These are phyloP conservation scores for Pleurotus citrinopileatus DNA, from an alignment of 768 basidiomycete genomes.

Conservation along the genomic window DNA sequence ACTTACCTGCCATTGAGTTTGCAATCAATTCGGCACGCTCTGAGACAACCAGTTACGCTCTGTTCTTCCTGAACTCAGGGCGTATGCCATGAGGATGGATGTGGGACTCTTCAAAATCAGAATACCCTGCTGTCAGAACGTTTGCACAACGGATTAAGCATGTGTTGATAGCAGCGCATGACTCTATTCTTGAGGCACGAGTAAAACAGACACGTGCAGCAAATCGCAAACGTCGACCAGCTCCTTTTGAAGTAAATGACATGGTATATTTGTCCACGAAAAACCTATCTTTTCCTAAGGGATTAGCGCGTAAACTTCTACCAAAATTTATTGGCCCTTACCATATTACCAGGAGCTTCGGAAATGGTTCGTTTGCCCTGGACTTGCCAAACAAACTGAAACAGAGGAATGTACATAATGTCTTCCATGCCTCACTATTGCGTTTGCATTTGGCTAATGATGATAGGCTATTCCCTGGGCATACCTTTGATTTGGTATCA, in stretches of 20 bases:
- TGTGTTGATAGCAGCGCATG: conserved; percentile 25
- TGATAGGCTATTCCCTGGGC: conserved; percentile 24
- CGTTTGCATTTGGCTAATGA: conserved; percentile 25
- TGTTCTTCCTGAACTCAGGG: conserved; percentile 28
- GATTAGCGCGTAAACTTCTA: conserved; percentile 30
- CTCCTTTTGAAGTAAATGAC: conserved; percentile 7
- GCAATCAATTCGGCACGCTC: conserved; percentile 31
- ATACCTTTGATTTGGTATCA: conserved; percentile 15
- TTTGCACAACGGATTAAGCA: conserved; percentile 19
- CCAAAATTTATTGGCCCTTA: conserved; percentile 24
- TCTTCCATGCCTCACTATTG: conserved; percentile 31
- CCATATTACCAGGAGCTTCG: conserved; percentile 13
- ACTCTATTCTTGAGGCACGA: conserved; percentile 19
- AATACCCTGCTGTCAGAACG: conserved; percentile 19
- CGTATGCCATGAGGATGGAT: conserved; percentile 20
- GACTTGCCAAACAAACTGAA: conserved; percentile 14
- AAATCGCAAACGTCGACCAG: conserved; percentile 2
- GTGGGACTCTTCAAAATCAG: conserved; percentile 9
- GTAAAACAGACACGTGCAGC: conserved; percentile 12
- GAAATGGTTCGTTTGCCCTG: conserved; percentile 7
- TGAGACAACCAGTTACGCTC: conserved; percentile 31
- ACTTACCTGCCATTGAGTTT: conserved; percentile 32
- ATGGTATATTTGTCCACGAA: conserved; percentile 21
- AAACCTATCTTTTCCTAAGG: conserved; percentile 20
- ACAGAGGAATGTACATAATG: conserved; percentile 20